A percentile compares a stretch with the other conserved stretches of the same genome.
Conservation (phyloP, 2,329 filamentous ascomycete species). For the Penicillium sp. region DNA sequence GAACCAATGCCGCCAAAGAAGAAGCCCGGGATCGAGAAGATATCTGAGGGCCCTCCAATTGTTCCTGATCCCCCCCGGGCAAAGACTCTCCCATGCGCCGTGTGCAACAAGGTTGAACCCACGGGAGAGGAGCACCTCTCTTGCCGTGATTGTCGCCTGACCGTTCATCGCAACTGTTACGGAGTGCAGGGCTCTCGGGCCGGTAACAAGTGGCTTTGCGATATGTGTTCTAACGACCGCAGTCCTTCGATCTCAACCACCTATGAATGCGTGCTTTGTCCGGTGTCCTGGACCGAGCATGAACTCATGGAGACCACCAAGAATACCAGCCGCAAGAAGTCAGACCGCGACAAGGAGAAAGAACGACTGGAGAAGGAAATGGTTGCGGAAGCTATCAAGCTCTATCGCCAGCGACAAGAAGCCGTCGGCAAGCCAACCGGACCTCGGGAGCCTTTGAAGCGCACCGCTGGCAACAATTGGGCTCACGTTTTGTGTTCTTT, state of each 20-base stretch:
- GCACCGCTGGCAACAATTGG: conserved; percentile 97
- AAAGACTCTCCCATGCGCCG: conserved; percentile 75
- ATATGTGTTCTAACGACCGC: conserved; percentile 93
- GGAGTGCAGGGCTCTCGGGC: conserved; percentile 71
- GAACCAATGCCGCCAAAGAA: conserved; percentile 58
- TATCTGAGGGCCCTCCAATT: conserved; percentile 57
- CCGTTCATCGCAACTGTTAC: conserved; percentile 90
- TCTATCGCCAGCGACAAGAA: conserved; percentile 78
- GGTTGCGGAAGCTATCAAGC: conserved; percentile 74
- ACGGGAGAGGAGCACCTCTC: conserved; percentile 70
- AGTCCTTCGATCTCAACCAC: conserved; percentile 88
- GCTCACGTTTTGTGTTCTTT: conserved; percentile 91
- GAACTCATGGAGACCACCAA: conserved; percentile 84
- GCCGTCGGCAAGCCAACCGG: conserved; percentile 78
- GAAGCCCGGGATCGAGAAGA: conserved; percentile 59
- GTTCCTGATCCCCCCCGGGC: conserved; percentile 78
- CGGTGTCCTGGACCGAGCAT: conserved; percentile 75
- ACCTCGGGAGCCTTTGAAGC: conserved; percentile 87
- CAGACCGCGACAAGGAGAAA: conserved; percentile 85
- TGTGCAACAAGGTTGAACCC: conserved; percentile 75
- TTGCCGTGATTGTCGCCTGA: conserved; percentile 85
- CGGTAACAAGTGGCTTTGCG: conserved; percentile 84
- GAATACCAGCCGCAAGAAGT: conserved; percentile 80
- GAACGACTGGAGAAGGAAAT: conserved; percentile 84
- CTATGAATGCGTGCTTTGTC: conserved; percentile 91